These are phyloP conservation scores for Penicillium sp. DNA, from an alignment of 2,329 filamentous ascomycete genomes.

Conservation along the genomic window DNA sequence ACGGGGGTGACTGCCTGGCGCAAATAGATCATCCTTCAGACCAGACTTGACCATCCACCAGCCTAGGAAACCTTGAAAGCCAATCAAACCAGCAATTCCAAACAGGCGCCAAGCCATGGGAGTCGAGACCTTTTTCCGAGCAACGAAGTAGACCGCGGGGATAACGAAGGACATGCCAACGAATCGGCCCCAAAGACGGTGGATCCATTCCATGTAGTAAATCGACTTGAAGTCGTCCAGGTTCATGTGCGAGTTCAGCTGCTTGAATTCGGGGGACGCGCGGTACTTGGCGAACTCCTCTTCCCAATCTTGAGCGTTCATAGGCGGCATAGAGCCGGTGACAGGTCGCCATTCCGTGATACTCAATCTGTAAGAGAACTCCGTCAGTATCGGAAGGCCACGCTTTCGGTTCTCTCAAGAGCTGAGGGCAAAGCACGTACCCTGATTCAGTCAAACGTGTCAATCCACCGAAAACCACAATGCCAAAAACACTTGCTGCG, in stretches of 20 bases:
- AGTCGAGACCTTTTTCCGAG: slow-evolving; percentile 74
- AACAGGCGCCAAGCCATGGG: slow-evolving; percentile 77
- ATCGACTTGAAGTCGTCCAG: slow-evolving; percentile 96
- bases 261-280: slow-evolving; percentile 86
- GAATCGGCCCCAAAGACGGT: slow-evolving; percentile 90
- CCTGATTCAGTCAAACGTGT: slow-evolving; percentile 95
- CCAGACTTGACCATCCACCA: slow-evolving; percentile 99
- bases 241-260: slow-evolving; percentile 91
- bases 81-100: slow-evolving; percentile 87
- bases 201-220: slow-evolving; percentile 99
- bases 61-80: slow-evolving; percentile 91
- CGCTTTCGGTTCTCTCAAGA: neutral
- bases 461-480: slow-evolving; percentile 92
- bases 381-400: slow-evolving; percentile 15
- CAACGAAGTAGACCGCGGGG: slow-evolving; percentile 86
- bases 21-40: slow-evolving; percentile 92
- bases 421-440: slow-evolving; percentile 50
- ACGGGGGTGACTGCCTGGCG: slow-evolving; percentile 83
- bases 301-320: slow-evolving; percentile 81
- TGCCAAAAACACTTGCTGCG: slow-evolving; percentile 91
- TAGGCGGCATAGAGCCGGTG: slow-evolving; percentile 85
- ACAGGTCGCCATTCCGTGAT: slow-evolving; percentile 99
- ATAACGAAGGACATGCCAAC: slow-evolving; percentile 89
- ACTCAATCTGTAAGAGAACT: slow-evolving; percentile 67
- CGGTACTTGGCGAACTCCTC: slow-evolving; percentile 92